Conservation (phyloP, 2,329 filamentous ascomycete genomes). For the Beauveria pseudobassiana region DNA sequence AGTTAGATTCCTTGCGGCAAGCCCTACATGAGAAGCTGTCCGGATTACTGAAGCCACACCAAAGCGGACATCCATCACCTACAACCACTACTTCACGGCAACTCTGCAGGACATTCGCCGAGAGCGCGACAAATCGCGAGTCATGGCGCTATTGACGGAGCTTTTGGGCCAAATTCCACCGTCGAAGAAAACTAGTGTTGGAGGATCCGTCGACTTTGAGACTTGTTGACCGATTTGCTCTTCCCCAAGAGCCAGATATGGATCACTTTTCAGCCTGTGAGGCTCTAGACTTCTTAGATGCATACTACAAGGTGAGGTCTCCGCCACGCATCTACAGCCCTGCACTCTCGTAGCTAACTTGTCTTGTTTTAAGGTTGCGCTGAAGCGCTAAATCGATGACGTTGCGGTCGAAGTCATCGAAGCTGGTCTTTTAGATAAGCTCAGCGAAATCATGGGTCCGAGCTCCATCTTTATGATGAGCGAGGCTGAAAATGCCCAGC, state of each 20-base stretch:
- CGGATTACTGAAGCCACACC: constrained; percentile 25
- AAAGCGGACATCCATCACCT: constrained; percentile 1
- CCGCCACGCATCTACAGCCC: neutral
- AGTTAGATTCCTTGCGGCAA: constrained; percentile 15
- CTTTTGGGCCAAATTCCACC: neutral
- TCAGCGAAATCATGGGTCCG: constrained; percentile 16
- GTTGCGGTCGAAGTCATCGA: constrained; percentile 21
- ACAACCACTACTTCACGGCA: constrained; percentile 2
- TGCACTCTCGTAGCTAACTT: neutral
- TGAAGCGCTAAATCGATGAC: constrained; percentile 18
- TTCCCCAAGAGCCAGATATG: constrained; percentile 18
- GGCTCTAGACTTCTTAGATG: constrained; percentile 30
- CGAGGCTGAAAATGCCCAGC: constrained; percentile 13
- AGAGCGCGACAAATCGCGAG: neutral
- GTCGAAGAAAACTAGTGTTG: neutral
- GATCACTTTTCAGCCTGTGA: constrained; percentile 22
- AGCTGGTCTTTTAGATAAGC: constrained; percentile 13
- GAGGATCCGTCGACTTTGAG: neutral
- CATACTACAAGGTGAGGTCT: constrained; percentile 32
- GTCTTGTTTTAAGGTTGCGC: constrained; percentile 13
- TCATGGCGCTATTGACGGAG: neutral
- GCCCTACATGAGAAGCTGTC: constrained; percentile 26
- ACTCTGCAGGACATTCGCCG: neutral
- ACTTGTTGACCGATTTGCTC: neutral
- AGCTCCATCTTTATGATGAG: constrained; percentile 15